These are phyloP conservation scores for Malus sylvestris DNA, from an alignment of 306 rosid genomes.

Conservation along the genomic window DNA sequence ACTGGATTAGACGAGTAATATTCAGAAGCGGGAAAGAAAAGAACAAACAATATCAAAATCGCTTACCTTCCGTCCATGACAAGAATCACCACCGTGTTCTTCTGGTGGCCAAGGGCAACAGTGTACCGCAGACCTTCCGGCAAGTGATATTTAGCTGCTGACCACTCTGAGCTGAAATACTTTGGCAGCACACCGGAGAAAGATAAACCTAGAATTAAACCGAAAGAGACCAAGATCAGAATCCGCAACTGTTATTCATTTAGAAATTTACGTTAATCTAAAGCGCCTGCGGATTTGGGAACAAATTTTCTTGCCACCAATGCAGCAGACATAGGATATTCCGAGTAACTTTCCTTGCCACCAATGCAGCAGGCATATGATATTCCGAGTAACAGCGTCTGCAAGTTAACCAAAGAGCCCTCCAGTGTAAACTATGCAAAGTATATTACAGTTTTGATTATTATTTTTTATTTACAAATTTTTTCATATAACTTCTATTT, in stretches of 20 bases:
- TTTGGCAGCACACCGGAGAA: conserved; percentile 69
- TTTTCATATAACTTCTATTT: too few species aligned
- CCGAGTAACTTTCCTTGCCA: too few species aligned
- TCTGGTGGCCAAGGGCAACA: conserved; percentile 78
- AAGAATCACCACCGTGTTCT: conserved; percentile 58
- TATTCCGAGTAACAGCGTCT: background rate
- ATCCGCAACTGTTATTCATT: background rate
- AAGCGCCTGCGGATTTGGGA: background rate
- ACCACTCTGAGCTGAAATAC: conserved; percentile 82
- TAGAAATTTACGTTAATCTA: background rate
- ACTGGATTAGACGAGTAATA: background rate
- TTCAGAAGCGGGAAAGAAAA: background rate
- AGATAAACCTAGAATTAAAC: background rate
- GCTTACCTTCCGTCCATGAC: conserved; percentile 93
- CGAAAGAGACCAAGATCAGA: background rate
- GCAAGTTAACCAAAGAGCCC: background rate
- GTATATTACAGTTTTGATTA: background rate
- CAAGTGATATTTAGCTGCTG: conserved; percentile 66
- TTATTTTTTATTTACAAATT: too few species aligned
- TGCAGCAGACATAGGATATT: too few species aligned
- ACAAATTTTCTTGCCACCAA: too few species aligned
- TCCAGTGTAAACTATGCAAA: background rate
- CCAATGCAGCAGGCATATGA: background rate
- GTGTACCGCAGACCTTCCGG: conserved; percentile 35
- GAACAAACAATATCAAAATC: background rate